phyloP scores from a whole-genome alignment of 1,139 yeast species.

The Candida sanyaensis region DNA sequence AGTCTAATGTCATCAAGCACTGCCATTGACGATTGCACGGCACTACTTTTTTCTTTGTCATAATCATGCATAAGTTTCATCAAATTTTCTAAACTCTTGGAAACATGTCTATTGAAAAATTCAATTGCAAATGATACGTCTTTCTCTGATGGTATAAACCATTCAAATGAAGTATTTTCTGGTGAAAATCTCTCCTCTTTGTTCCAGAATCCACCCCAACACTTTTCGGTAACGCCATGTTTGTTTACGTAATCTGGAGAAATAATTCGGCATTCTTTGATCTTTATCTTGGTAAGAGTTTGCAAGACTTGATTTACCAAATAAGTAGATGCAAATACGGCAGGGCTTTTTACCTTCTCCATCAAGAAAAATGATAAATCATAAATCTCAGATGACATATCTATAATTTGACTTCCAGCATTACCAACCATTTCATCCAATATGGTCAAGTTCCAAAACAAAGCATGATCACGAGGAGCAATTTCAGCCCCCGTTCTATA shows the following conservation, averaged over 20 bases:
- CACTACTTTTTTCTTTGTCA: constrained; percentile 15
- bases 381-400: constrained; percentile 46
- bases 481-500: constrained; percentile 69
- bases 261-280: constrained; percentile 57
- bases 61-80: constrained; percentile 36
- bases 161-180: constrained; percentile 56
- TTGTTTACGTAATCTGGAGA: constrained; percentile 35
- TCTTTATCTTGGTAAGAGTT: constrained; percentile 60
- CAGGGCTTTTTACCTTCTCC: constrained; percentile 68
- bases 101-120: constrained; percentile 54
- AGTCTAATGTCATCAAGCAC: constrained; percentile 54
- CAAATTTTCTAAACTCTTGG: constrained; percentile 44
- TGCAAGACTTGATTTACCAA: constrained; percentile 68
- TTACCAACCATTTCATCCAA: constrained; percentile 74
- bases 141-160: constrained; percentile 69
- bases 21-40: constrained; percentile 20
- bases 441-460: constrained; percentile 73
- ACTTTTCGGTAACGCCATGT: constrained; percentile 45
- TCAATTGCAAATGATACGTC: constrained; percentile 67
- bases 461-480: constrained; percentile 73
- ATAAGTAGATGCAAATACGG: constrained; percentile 45
- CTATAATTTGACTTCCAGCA: constrained; percentile 54
- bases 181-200: constrained; percentile 37
- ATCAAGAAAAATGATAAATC: constrained; percentile 55
- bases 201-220: constrained; percentile 78